Base-by-base conservation (phyloP, 2,329 filamentous ascomycete genomes). In the Blastomyces parvus region DNA sequence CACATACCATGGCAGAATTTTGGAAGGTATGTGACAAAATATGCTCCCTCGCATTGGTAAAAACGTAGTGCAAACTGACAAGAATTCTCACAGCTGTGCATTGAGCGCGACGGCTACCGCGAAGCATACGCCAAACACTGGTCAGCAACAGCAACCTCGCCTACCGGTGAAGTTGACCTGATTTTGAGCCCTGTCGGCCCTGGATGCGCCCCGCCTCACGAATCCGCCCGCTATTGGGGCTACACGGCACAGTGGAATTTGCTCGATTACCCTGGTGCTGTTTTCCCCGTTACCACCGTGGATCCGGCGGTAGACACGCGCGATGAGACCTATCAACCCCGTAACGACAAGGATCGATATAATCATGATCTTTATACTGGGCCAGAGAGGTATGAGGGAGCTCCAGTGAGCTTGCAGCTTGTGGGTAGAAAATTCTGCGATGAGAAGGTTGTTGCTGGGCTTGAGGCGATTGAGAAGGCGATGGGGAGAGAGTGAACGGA, bases 161-260 rank as follows among this genome's bases (percentile, higher is more conserved):
- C 65, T 9, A 60, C 67, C 7, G 63, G 66, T 67, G 71, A 66
- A 65, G 72, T 69, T 65, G 86, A 89, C 70, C 83, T 86, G 0
- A 82, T 89, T 42, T 75, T 89, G 0, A 85, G 82, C 62, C 86
- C 86, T 0, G 82, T 79, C 0, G 82, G 81, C 0, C 83, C 84
- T 1, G 80, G 82, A 1, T 77, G 77, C 2, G 83, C 83, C n/a
- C 82, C 79, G 2, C 74, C 82, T 65, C 79, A 85, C 66, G 72
- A 84, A 66, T 74, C 78, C 64, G 69, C 87, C 70, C 77, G 73
- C 46, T 84, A 83, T 67, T 89, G 86, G 85, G 81, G 81, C 1
- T 90, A 89, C 67, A 88, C 85, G 0, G 76, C 81, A 0, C 82
- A 86, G 65, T 89, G 86, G 85, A 90, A 89, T 70, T 68, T 89